Conservation (phyloP, 169 alveolate genomes). For the Toxoplasma gondii region DNA sequence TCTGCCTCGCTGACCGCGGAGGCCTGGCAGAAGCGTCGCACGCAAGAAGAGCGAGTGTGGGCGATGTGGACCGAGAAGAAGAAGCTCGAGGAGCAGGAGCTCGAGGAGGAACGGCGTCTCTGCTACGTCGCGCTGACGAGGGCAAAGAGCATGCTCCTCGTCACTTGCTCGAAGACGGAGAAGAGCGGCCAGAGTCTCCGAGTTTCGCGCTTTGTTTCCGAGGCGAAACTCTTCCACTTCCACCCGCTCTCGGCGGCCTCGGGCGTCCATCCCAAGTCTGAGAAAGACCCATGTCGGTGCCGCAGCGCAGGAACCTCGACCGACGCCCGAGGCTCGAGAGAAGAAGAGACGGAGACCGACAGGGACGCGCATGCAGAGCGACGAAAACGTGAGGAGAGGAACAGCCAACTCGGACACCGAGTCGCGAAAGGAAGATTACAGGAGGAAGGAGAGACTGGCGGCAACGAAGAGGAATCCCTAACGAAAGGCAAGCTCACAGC, state of each 20-base stretch:
- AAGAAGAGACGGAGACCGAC: neutral
- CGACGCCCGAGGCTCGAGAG: neutral
- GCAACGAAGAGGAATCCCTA: too few relatives aligned
- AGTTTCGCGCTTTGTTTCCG: slow-evolving; percentile 55
- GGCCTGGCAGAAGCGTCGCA: neutral
- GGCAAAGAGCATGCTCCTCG: slow-evolving; percentile 46
- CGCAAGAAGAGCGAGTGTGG: neutral
- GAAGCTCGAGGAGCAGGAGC: slow-evolving; percentile 20
- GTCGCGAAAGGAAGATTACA: too few relatives aligned
- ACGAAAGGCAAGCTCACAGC: too few relatives aligned
- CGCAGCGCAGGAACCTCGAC: too few relatives aligned
- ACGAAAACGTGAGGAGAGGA: too few relatives aligned
- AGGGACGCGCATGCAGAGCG: neutral
- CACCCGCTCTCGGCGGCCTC: neutral
- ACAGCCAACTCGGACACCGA: too few relatives aligned
- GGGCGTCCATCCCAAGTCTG: neutral
- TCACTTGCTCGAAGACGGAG: slow-evolving; percentile 56
- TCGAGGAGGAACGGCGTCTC: slow-evolving; percentile 63
- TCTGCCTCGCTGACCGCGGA: too few relatives aligned
- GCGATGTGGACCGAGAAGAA: neutral
- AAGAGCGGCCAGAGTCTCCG: slow-evolving; percentile 45
- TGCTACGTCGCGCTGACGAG: slow-evolving; percentile 64
- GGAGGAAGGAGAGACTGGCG: too few relatives aligned
- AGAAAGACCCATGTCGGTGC: neutral
- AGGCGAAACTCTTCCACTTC: slow-evolving; percentile 36